These are phyloP conservation scores for Macrotyloma uniflorum DNA, from an alignment of 306 rosid species.

Conservation along the genomic window DNA sequence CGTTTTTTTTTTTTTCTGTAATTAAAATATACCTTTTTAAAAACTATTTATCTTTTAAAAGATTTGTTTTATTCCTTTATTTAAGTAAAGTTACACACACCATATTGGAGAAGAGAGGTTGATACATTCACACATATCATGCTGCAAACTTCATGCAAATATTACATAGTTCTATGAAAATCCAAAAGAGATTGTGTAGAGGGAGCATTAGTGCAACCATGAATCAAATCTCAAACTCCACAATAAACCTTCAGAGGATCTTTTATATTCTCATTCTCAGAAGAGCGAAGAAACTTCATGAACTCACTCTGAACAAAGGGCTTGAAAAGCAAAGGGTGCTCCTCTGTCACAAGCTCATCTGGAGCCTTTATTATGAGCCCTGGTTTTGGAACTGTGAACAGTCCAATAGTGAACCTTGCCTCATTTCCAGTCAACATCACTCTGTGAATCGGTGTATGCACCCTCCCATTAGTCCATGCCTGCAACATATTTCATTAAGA, in stretches of 20 bases:
- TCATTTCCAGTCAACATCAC: conserved; percentile 62
- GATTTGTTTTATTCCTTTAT: too few species aligned
- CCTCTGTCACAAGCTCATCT: conserved; percentile 62
- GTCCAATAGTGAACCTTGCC: conserved; percentile 56
- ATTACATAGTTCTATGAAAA: background rate
- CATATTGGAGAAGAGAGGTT: too few species aligned
- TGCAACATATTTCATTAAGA: conserved; percentile 17
- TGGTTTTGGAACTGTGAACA: conserved; percentile 56
- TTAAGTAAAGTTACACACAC: too few species aligned
- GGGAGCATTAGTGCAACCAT: background rate
- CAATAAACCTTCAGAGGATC: conserved; percentile 52
- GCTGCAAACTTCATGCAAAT: background rate
- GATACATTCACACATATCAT: too few species aligned
- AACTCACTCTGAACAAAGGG: conserved; percentile 61
- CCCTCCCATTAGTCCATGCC: conserved; percentile 73
- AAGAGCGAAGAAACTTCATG: conserved; percentile 44
- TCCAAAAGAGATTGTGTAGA: background rate
- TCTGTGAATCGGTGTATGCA: conserved; percentile 56
- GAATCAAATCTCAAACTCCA: conserved; percentile 37
- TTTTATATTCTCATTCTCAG: conserved; percentile 41
- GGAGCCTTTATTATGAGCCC: conserved; percentile 58
- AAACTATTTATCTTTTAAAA: too few species aligned
- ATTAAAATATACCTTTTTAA: too few species aligned
- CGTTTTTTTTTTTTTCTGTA: too few species aligned
- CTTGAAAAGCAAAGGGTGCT: conserved; percentile 59